Percentiles rank a stretch among this genome's conserved stretches.
Conservation (phyloP, 805 yeast genomes). For the Hanseniaspora osmophila region DNA sequence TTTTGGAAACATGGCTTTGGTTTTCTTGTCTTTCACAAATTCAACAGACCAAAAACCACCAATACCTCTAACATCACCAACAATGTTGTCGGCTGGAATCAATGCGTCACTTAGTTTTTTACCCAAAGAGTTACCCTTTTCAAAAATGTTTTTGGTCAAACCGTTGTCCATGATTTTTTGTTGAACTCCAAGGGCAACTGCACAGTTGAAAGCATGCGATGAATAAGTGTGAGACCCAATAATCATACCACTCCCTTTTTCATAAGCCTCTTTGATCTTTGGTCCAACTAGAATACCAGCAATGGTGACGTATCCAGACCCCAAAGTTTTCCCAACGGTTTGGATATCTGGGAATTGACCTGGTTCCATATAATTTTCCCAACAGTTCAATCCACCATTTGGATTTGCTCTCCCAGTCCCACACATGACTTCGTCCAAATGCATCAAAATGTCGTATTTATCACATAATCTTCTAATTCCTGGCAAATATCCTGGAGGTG, state of each 20-base stretch:
- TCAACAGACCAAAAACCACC: slow-evolving; percentile 50
- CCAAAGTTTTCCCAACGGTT: slow-evolving; percentile 35
- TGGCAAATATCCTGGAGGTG: slow-evolving; percentile 33
- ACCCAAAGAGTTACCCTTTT: slow-evolving; percentile 31
- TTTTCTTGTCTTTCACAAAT: slow-evolving; percentile 37
- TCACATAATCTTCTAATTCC: slow-evolving; percentile 34
- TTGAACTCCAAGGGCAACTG: slow-evolving; percentile 34
- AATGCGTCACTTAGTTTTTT: slow-evolving; percentile 24
- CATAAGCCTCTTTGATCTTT: slow-evolving; percentile 25
- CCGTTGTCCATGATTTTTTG: slow-evolving; percentile 23
- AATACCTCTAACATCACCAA: slow-evolving; percentile 49
- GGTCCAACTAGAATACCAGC: slow-evolving; percentile 32
- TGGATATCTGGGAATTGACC: slow-evolving; percentile 33
- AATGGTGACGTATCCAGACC: slow-evolving; percentile 35
- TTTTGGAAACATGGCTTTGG: slow-evolving; percentile 35
- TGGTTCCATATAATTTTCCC: slow-evolving; percentile 29
- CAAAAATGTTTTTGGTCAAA: slow-evolving; percentile 29
- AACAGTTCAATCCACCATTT: slow-evolving; percentile 31
- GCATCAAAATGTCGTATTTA: slow-evolving; percentile 36
- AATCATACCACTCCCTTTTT: slow-evolving; percentile 28
- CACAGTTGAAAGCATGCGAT: slow-evolving; percentile 33
- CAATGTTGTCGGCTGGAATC: slow-evolving; percentile 23
- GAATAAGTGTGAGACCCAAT: slow-evolving; percentile 38
- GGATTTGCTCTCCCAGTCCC: slow-evolving; percentile 37
- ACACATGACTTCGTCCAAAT: slow-evolving; percentile 44